Conservation (phyloP, 2,329 filamentous ascomycete genomes). For the Botryotinia convoluta region DNA sequence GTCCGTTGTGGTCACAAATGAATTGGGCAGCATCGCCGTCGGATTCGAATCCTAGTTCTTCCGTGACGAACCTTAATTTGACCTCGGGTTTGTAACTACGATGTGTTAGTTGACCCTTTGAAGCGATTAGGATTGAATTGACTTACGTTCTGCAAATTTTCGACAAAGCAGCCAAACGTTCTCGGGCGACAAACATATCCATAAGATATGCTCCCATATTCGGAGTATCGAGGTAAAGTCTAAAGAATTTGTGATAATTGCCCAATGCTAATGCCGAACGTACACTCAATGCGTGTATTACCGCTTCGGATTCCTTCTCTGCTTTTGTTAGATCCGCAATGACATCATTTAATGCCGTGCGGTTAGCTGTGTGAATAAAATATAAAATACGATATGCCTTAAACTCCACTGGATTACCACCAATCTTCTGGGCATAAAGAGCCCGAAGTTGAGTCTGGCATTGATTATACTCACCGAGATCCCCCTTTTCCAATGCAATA, state of each 20-base stretch:
- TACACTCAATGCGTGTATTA: constrained; percentile 89
- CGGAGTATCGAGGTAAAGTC: constrained; percentile 87
- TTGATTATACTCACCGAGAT: constrained; percentile 99
- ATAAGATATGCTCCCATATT: constrained; percentile 98
- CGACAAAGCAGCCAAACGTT: constrained; percentile 85
- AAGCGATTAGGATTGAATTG: background rate
- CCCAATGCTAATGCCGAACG: constrained; percentile 88
- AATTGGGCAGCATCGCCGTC: constrained; percentile 90
- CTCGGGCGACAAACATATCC: constrained; percentile 97
- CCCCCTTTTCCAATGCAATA: constrained; percentile 95
- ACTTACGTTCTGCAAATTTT: constrained; percentile 94
- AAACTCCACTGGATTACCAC: constrained; percentile 91
- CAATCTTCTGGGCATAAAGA: constrained; percentile 81
- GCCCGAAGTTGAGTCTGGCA: constrained; percentile 97
- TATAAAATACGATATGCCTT: constrained; percentile 99
- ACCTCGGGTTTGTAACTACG: constrained; percentile 87
- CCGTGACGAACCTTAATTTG: constrained; percentile 85
- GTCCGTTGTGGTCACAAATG: constrained; percentile 75
- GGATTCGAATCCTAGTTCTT: constrained; percentile 93
- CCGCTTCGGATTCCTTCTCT: constrained; percentile 82
- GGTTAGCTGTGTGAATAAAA: constrained; percentile 98
- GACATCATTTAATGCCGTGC: constrained; percentile 95
- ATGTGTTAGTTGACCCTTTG: constrained; percentile 46
- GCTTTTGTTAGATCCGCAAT: constrained; percentile 97
- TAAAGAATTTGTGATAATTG: constrained; percentile 98